Evolutionary conservation across 305 asterid species (phyloP).

Genomic region (Salvia sclarea): DNA sequence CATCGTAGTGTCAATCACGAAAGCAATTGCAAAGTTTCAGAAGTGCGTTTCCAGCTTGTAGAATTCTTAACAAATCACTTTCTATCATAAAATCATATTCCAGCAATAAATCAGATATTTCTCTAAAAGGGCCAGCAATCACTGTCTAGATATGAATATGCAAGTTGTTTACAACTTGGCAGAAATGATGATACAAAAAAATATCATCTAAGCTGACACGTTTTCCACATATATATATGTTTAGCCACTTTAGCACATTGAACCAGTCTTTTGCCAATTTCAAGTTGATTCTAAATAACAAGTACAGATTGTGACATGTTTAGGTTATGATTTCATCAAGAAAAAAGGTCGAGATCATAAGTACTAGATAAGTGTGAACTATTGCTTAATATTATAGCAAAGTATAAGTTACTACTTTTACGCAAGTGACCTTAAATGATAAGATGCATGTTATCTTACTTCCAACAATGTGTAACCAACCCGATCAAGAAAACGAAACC

Average conservation of each 20-base stretch:
- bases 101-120: not conserved
- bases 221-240: not conserved
- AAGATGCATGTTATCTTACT: not conserved
- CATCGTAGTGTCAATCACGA: not conserved
- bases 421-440: not conserved
- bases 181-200: not conserved
- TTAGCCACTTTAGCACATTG: not conserved
- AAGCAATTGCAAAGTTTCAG: not conserved
- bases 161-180: not conserved
- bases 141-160: not conserved
- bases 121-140: not conserved
- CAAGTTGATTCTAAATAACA: not conserved
- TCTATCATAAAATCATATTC: not conserved
- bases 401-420: slow-evolving; percentile 1
- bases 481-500: slow-evolving; percentile 4
- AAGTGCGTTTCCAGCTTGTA: not conserved
- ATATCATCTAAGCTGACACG: not conserved
- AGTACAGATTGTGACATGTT: not conserved
- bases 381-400: slow-evolving; percentile 5
- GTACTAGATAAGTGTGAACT: not conserved
- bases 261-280: not conserved
- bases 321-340: no score
- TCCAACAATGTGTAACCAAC: slow-evolving; percentile 4
- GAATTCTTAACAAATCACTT: not conserved
- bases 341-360: no score